These are phyloP conservation scores for Ocimum tenuiflorum DNA, from an alignment of 257 asterid genomes.

Conservation along the genomic window DNA sequence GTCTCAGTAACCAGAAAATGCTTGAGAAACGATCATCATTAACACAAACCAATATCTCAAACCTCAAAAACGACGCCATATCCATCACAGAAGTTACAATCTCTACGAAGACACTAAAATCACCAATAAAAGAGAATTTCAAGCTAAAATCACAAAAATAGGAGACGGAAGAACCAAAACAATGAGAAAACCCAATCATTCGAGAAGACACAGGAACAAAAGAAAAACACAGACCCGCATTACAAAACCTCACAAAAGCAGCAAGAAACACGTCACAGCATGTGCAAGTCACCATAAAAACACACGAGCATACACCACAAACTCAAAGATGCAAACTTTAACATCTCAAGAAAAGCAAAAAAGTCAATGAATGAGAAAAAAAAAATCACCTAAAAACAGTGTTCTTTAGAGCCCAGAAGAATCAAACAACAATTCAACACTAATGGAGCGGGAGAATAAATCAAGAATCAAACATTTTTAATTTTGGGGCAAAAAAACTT, in stretches of 20 bases:
- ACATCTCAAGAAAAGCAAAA: conserved; percentile 10
- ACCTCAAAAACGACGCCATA: not conserved
- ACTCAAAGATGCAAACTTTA: conserved; percentile 12
- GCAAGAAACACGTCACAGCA: conserved; percentile 10
- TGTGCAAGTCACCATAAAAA: conserved; percentile 20
- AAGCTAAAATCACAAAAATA: not conserved
- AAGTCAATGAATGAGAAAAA: conserved; percentile 19
- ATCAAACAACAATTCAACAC: conserved; percentile 18
- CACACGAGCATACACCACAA: conserved; percentile 10
- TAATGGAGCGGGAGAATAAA: not conserved
- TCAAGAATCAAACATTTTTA: conserved; percentile 1
- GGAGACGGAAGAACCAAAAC: not conserved
- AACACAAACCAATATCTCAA: not conserved
- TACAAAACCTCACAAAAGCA: conserved; percentile 20
- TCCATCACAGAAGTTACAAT: conserved; percentile 4
- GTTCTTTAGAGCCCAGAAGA: conserved; percentile 29
- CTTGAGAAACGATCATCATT: not conserved
- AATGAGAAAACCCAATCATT: not conserved
- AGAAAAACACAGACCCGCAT: conserved; percentile 29
- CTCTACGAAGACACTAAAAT: conserved; percentile 3
- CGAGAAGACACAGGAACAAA: not conserved
- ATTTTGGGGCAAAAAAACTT: not conserved
- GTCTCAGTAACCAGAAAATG: not conserved
- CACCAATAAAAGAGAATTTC: not conserved
- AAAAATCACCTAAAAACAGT: conserved; percentile 28